phyloP scores from a whole-genome alignment of 2,329 filamentous ascomycete genomes.

The Arthroderma sp. region DNA sequence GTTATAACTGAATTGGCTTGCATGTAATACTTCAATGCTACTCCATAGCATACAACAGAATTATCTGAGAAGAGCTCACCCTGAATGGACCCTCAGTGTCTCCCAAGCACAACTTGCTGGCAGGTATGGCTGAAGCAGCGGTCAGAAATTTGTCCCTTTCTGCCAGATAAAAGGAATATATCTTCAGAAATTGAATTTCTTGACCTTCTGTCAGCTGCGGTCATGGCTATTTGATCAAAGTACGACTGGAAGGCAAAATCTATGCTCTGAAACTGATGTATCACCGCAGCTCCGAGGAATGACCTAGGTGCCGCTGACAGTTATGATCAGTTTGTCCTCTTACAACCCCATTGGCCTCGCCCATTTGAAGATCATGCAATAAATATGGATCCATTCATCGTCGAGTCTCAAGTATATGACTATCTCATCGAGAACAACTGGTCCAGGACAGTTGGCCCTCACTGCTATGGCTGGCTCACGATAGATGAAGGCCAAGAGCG shows the following conservation, averaged over 20 bases:
- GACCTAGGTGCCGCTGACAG: background rate
- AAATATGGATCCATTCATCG: conserved; percentile 6
- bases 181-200: conserved; percentile 1
- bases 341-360: conserved; percentile 1
- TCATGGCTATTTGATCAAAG: conserved; percentile 3
- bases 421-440: conserved; percentile 5
- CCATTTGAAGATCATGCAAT: conserved; percentile 5
- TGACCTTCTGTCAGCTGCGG: background rate
- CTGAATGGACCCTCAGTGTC: too few species aligned
- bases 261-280: conserved; percentile 5
- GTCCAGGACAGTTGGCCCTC: conserved; percentile 5
- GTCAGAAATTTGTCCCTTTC: background rate
- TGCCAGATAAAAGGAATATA: background rate
- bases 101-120: background rate
- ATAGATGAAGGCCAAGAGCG: background rate
- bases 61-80: too few species aligned
- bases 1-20: too few species aligned
- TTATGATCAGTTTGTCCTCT: conserved; percentile 1
- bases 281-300: background rate
- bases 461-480: conserved; percentile 6
- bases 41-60: too few species aligned
- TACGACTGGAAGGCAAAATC: conserved; percentile 3
- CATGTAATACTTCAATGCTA: too few species aligned
- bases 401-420: conserved; percentile 8
- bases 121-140: background rate